These are phyloP conservation scores for Microascus cirrosus DNA, from an alignment of 2,329 filamentous ascomycete species.

Conservation along the genomic window DNA sequence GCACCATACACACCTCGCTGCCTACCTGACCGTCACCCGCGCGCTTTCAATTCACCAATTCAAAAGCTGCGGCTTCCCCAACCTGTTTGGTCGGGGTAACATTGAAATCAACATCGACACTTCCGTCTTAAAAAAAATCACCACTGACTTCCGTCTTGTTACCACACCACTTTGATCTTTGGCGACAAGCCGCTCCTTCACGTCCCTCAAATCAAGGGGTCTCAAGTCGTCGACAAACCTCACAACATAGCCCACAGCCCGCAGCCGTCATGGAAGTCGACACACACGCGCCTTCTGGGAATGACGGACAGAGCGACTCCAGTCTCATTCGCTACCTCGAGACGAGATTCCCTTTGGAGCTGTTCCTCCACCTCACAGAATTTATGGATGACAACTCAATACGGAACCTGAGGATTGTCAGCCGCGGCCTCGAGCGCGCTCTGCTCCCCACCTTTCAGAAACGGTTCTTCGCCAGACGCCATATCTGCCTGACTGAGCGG, in stretches of 20 bases:
- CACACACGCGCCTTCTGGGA: background rate
- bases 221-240: background rate
- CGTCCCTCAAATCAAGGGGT: background rate
- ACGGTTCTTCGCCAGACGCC: conserved; percentile 1
- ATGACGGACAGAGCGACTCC: background rate
- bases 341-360: conserved; percentile 3
- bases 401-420: background rate
- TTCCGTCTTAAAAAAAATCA: too few species aligned
- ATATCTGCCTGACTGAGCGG: background rate
- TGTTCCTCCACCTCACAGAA: conserved; percentile 1
- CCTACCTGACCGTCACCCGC: background rate
- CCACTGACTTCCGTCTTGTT: too few species aligned
- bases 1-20: background rate
- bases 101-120: too few species aligned
- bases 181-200: background rate
- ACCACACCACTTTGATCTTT: too few species aligned
- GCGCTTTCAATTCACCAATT: background rate
- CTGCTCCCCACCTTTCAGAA: background rate
- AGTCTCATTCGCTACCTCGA: conserved; percentile 1
- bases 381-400: background rate
- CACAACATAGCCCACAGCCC: background rate
- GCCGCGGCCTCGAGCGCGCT: conserved; percentile 1
- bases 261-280: background rate
- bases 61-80: background rate
- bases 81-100: too few species aligned